These are phyloP conservation scores for Mortierella sp. DNA, from an alignment of 371 early-diverging fungal genomes.

Conservation along the genomic window DNA sequence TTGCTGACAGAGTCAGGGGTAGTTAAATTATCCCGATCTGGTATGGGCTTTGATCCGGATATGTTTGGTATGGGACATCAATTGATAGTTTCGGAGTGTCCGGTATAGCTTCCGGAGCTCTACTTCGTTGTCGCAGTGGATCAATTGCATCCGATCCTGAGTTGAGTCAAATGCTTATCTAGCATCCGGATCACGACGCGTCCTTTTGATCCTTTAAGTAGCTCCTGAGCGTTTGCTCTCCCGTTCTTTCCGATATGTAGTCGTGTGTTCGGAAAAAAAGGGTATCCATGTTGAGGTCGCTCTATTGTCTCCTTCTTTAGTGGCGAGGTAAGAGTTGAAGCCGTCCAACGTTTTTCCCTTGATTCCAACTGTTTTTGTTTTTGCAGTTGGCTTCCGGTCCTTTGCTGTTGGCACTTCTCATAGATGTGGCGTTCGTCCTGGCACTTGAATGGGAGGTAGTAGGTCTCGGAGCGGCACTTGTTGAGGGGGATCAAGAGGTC, in stretches of 20 bases:
- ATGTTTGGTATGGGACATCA: too few relatives aligned
- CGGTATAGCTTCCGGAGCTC: neutral
- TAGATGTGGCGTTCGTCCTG: conserved; percentile 90
- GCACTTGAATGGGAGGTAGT: conserved; percentile 95
- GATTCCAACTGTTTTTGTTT: neutral
- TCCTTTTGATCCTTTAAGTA: neutral
- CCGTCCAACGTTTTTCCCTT: too few relatives aligned
- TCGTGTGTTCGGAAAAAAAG: too few relatives aligned
- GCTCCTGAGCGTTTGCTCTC: neutral
- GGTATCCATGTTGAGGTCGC: too few relatives aligned
- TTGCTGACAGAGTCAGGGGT: neutral
- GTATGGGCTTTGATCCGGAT: neutral
- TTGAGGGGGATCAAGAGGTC: conserved; percentile 91
- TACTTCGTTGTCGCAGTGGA: neutral
- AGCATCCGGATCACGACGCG: neutral
- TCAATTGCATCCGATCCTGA: neutral
- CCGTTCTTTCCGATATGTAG: neutral
- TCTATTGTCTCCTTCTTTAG: too few relatives aligned
- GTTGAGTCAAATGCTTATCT: too few relatives aligned
- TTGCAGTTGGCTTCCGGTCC: neutral
- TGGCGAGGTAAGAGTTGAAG: too few relatives aligned
- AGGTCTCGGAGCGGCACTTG: conserved; percentile 89
- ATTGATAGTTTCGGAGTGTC: too few relatives aligned
- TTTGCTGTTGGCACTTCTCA: conserved; percentile 85
- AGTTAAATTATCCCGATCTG: neutral